A percentile compares a stretch with the other conserved stretches of the same genome.
phyloP scores from a whole-genome alignment of 306 rosid genomes.

The Luffa acutangula region DNA sequence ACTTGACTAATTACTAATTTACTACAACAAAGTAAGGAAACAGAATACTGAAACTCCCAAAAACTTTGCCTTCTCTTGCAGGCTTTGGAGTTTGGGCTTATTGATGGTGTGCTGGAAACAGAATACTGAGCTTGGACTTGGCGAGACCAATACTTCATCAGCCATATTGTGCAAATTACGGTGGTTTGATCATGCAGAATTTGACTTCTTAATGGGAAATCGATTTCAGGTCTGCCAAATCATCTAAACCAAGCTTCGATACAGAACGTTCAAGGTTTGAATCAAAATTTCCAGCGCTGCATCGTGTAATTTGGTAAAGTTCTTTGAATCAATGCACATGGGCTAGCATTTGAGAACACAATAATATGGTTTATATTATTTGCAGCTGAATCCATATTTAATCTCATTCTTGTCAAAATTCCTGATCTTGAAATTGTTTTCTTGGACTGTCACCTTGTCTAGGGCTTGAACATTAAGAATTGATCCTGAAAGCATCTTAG shows the following conservation, averaged over 20 bases:
- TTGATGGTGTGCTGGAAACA: constrained; percentile 83
- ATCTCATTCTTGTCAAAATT: not conserved
- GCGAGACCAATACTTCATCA: not conserved
- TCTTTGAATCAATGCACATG: not conserved
- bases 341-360: not conserved
- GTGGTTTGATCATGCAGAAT: not conserved
- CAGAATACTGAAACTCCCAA: not conserved
- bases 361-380: not conserved
- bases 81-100: constrained; percentile 92
- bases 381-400: not conserved
- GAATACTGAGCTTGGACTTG: constrained; percentile 42
- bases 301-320: not conserved
- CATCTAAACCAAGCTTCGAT: not conserved
- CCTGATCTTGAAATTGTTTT: not conserved
- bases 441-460: not conserved
- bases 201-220: not conserved
- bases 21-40: not conserved
- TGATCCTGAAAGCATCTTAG: not conserved
- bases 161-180: not conserved
- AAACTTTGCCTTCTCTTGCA: constrained; percentile 22
- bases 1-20: not conserved
- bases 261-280: not conserved
- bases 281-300: not conserved
- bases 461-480: not conserved
- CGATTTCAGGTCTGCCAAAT: not conserved